Percentiles rank a stretch among this genome's conserved stretches.
Evolutionary conservation across 1,139 yeast genomes (phyloP).

Genomic region (Taphrina communis): DNA sequence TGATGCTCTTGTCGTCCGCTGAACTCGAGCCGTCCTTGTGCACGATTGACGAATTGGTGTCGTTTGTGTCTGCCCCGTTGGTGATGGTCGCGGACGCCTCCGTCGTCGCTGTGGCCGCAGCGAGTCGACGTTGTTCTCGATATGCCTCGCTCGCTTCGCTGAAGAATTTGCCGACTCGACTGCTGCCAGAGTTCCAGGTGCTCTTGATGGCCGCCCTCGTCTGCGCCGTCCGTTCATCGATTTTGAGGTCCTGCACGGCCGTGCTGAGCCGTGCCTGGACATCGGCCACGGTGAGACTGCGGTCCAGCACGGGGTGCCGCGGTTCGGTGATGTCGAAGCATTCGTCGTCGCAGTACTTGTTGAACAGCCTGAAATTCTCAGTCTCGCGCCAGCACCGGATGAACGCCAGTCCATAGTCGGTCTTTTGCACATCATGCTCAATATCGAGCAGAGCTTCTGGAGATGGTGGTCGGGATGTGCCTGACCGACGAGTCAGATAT

Average conservation of each 20-base stretch:
- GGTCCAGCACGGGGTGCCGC: slow-evolving; percentile 57
- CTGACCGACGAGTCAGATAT: slow-evolving; percentile 51
- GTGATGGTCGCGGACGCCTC: slow-evolving; percentile 4
- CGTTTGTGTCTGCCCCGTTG: too few species aligned
- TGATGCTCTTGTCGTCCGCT: slow-evolving; percentile 6
- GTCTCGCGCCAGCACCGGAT: slow-evolving; percentile 70
- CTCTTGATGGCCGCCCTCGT: slow-evolving; percentile 36
- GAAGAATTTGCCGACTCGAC: slow-evolving; percentile 33
- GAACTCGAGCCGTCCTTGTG: neutral
- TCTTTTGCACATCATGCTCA: slow-evolving; percentile 54
- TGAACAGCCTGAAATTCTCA: slow-evolving; percentile 72
- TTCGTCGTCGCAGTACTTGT: slow-evolving; percentile 79
- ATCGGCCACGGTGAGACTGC: slow-evolving; percentile 38
- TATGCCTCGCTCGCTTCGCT: slow-evolving; percentile 32
- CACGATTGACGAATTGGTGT: too few species aligned
- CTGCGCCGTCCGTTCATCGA: slow-evolving; percentile 40
- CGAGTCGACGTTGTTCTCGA: slow-evolving; percentile 24
- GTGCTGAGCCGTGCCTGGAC: slow-evolving; percentile 32
- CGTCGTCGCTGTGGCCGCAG: neutral
- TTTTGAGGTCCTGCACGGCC: slow-evolving; percentile 33
- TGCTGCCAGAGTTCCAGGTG: slow-evolving; percentile 33
- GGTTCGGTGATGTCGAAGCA: slow-evolving; percentile 88
- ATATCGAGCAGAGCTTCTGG: slow-evolving; percentile 41
- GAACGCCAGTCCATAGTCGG: slow-evolving; percentile 58
- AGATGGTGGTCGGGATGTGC: slow-evolving; percentile 5